Conservation (phyloP, 192 early-diverging fungal genomes). For the Jimgerdemannia lactiflua region DNA sequence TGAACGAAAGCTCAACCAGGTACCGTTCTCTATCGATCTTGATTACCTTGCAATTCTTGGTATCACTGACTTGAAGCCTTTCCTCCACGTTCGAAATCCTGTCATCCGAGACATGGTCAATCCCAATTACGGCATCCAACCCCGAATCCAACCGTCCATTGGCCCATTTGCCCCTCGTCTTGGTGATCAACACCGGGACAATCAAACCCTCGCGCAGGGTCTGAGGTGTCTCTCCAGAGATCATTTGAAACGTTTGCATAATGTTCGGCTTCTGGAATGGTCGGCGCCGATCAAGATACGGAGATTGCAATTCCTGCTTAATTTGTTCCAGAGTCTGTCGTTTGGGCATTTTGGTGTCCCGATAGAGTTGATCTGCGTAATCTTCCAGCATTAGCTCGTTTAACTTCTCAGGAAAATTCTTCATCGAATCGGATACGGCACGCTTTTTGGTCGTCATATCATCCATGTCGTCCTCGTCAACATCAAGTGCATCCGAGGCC, state of each 20-base stretch:
- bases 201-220: slow-evolving; percentile 64
- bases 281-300: slow-evolving; percentile 73
- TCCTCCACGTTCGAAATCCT: slow-evolving; percentile 55
- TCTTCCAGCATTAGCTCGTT: slow-evolving; percentile 87
- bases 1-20: slow-evolving; percentile 72
- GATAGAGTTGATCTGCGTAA: slow-evolving; percentile 83
- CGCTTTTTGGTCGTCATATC: slow-evolving; percentile 71
- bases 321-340: slow-evolving; percentile 79
- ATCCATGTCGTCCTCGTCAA: slow-evolving; percentile 73
- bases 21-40: slow-evolving; percentile 76
- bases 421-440: slow-evolving; percentile 80
- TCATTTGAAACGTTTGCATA: slow-evolving; percentile 75
- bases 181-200: slow-evolving; percentile 65
- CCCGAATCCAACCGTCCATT: slow-evolving; percentile 76
- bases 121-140: slow-evolving; percentile 80
- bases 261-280: slow-evolving; percentile 51
- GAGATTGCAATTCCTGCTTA: slow-evolving; percentile 83
- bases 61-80: slow-evolving; percentile 63
- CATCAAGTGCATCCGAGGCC: slow-evolving; percentile 92
- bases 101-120: slow-evolving; percentile 55
- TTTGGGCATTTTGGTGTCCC: slow-evolving; percentile 74
- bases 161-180: slow-evolving; percentile 72
- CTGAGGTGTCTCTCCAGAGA: slow-evolving; percentile 78
- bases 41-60: slow-evolving; percentile 73
- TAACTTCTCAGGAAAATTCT: slow-evolving; percentile 69